Evolutionary conservation across 768 basidiomycete genomes (phyloP), one percentile per base, ranked within the genome.

Genomic region (Pleurotus sapidus): DNA sequence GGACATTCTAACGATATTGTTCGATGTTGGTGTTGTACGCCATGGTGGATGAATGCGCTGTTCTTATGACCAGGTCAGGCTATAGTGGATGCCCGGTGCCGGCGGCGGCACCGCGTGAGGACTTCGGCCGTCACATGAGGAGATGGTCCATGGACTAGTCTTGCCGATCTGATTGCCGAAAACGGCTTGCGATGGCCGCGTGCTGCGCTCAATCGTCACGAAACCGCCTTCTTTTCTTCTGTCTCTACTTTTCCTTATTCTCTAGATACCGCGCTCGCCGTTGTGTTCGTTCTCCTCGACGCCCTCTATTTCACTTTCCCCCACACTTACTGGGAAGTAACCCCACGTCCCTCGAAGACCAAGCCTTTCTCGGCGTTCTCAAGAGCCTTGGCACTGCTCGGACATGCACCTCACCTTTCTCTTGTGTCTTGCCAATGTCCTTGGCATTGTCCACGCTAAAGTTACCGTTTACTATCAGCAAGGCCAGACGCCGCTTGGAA

Each of bases 391-490:
- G 51, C 51, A 15, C 25, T 38, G 20, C 5, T 40, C 2, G 11
- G 34, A 5, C n/a, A 54, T 54, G 51, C 51, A 25, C 51, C 51
- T 42, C 51, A n/a, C 42, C 51, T 24, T 54, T 54, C 42, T 45
- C 42, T 45, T 54, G 18, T 39, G 12, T 39, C 51, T 54, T 54
- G 51, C 51, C 51, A 54, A 54, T 54, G 37, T 54, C 51, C 51
- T 54, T 54, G 51, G 20, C 45, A 57, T 47, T 46, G 59, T 50
- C 12, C 37, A n/a, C 1, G 58, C 58, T 11, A 67, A 67, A 8
- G 67, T 77, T 7, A 77, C 77, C 2, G 65, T 77, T 1, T 77
- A 76, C 58, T 70, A 72, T 50, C 65, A 59, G 5, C 63, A 65
- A 40, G 73, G 70, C 46, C 71, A 77, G 59, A 47, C 57, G 20